Percentiles rank a stretch among this genome's conserved stretches.
phyloP scores from a whole-genome alignment of 345 rosid genomes.

The Physaria fendleri region DNA sequence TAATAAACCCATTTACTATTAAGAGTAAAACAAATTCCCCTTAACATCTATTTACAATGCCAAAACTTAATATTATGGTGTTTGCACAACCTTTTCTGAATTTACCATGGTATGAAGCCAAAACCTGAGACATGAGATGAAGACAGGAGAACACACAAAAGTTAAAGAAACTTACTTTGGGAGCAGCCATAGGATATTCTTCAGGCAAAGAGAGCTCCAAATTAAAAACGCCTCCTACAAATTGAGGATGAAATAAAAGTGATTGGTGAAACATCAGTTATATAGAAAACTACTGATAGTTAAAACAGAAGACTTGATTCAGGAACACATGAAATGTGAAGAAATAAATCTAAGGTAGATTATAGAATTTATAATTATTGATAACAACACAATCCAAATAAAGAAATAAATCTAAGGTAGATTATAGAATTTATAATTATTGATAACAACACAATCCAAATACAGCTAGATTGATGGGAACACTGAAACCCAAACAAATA shows the following conservation, averaged over 20 bases:
- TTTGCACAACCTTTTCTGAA: not conserved
- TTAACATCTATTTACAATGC: not conserved
- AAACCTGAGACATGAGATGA: not conserved
- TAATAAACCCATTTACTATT: not conserved
- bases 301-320: not conserved
- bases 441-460: too few species aligned
- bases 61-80: not conserved
- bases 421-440: not conserved
- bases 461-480: not conserved
- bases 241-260: not conserved
- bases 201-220: conserved; percentile 97
- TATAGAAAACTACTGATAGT: not conserved
- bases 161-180: conserved; percentile 55
- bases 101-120: not conserved
- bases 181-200: conserved; percentile 99
- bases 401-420: not conserved
- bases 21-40: not conserved
- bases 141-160: not conserved
- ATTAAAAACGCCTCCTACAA: conserved; percentile 90
- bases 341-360: not conserved
- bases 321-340: not conserved
- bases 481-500: not conserved
- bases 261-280: not conserved
- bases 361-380: not conserved
- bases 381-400: not conserved